A percentile compares a stretch with the other conserved stretches of the same genome.
Evolutionary conservation across 75 land plant species (phyloP).

Genomic region (Cunninghamia lanceolata): DNA sequence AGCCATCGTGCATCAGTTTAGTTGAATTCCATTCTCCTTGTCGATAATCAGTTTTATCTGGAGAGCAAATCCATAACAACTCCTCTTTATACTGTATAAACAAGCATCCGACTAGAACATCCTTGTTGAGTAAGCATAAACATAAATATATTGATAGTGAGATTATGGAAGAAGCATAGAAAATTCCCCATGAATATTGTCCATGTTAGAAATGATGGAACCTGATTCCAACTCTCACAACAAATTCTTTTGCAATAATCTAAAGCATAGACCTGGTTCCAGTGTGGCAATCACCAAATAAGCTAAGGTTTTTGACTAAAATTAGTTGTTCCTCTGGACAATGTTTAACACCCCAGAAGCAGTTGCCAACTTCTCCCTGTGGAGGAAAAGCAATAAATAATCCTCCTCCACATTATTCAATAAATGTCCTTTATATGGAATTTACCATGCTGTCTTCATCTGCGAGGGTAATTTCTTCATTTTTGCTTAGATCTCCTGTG

Average conservation of each 20-base stretch:
- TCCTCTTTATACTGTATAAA: not conserved
- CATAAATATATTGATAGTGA: not conserved
- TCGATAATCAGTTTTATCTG: not conserved
- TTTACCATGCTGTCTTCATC: conserved; percentile 16
- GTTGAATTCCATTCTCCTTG: not conserved
- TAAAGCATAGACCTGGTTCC: not conserved
- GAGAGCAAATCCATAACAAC: not conserved
- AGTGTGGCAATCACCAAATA: conserved; percentile 8
- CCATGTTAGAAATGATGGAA: conserved; percentile 29
- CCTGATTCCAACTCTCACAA: conserved; percentile 19
- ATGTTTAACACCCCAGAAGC: conserved; percentile 10
- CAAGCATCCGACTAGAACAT: not conserved
- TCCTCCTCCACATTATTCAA: conserved; percentile 25
- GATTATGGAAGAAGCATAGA: not conserved
- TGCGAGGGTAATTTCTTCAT: conserved; percentile 4
- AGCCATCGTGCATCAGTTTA: not conserved
- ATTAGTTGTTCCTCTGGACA: not conserved
- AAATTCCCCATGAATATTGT: conserved; percentile 21
- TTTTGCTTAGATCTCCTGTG: conserved; percentile 9
- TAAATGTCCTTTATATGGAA: conserved; percentile 17
- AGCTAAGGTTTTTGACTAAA: not conserved
- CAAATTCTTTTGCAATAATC: conserved; percentile 6
- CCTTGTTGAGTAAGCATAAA: not conserved
- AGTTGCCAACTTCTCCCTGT: conserved; percentile 12
- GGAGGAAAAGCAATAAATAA: conserved; percentile 17